Evolutionary conservation across 495 filamentous ascomycete species (phyloP).

Genomic region (Hypoxylon rickii): DNA sequence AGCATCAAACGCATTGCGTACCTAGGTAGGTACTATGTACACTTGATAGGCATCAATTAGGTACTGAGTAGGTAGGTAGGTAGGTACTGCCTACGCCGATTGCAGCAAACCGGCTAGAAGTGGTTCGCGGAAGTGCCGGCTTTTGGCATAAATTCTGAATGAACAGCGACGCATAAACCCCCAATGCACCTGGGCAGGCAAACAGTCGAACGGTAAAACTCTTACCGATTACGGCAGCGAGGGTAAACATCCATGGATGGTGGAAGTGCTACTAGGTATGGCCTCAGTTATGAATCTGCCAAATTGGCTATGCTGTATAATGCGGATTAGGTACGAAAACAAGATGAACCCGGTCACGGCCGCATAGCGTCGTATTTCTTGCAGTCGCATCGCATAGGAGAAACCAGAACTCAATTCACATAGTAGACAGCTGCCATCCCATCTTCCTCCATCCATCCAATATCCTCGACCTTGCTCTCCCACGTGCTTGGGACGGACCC

Average conservation of each 20-base stretch:
- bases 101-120: no score
- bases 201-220: no score
- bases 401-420: slow-evolving; percentile 9
- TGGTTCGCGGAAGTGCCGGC: neutral
- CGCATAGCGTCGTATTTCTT: slow-evolving; percentile 15
- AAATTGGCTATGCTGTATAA: no score
- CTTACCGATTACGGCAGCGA: no score
- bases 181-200: no score
- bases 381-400: slow-evolving; percentile 18
- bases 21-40: no score
- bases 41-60: no score
- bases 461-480: slow-evolving; percentile 15
- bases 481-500: slow-evolving; percentile 16
- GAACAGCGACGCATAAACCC: no score
- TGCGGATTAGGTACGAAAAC: neutral
- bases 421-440: neutral
- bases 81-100: slow-evolving; percentile 1
- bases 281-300: neutral
- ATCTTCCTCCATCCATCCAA: slow-evolving; percentile 16
- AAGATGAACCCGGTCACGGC: neutral
- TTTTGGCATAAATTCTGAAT: neutral
- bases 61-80: neutral
- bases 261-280: no score
- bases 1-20: no score
- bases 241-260: no score